These are phyloP conservation scores for Raphanus hybrid DNA, from an alignment of 441 rosid species.

Conservation along the genomic window DNA sequence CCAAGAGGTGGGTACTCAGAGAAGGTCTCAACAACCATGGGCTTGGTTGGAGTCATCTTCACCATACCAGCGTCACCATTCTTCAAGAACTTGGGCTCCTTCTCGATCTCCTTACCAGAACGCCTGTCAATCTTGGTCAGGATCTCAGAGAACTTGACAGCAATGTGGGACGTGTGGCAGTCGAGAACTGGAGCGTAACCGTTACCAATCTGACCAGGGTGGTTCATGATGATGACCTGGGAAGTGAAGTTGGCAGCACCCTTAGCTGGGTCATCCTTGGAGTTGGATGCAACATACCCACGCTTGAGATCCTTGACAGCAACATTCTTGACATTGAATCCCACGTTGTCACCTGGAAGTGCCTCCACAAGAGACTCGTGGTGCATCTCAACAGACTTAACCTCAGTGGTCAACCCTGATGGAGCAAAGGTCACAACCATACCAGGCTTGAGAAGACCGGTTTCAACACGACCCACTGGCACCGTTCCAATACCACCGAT, in stretches of 20 bases:
- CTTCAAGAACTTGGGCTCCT: slow-evolving; percentile 80
- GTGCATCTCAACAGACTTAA: slow-evolving; percentile 68
- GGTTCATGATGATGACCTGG: slow-evolving; percentile 88
- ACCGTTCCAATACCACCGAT: slow-evolving; percentile 79
- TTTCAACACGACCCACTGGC: slow-evolving; percentile 69
- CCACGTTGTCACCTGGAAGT: slow-evolving; percentile 48
- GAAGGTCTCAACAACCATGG: slow-evolving; percentile 87
- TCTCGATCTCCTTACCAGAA: slow-evolving; percentile 71
- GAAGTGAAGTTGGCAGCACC: slow-evolving; percentile 69
- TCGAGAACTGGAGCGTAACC: slow-evolving; percentile 71
- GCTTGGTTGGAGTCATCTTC: slow-evolving; percentile 81
- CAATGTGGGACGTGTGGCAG: slow-evolving; percentile 73
- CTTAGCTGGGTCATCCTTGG: slow-evolving; percentile 70
- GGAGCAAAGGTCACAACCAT: slow-evolving; percentile 74
- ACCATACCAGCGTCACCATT: slow-evolving; percentile 73
- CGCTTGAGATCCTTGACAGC: slow-evolving; percentile 89
- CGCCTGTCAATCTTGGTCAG: slow-evolving; percentile 76
- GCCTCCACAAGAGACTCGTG: slow-evolving; percentile 76
- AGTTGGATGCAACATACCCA: slow-evolving; percentile 53
- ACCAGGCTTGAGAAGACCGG: slow-evolving; percentile 39
- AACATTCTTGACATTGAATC: slow-evolving; percentile 84
- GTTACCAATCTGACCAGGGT: slow-evolving; percentile 75
- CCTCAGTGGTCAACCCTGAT: slow-evolving; percentile 50
- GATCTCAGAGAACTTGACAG: slow-evolving; percentile 52
- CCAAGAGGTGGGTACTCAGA: slow-evolving; percentile 75